phyloP scores from a whole-genome alignment of 768 basidiomycete species.

The Cystofilobasidium ferigula region DNA sequence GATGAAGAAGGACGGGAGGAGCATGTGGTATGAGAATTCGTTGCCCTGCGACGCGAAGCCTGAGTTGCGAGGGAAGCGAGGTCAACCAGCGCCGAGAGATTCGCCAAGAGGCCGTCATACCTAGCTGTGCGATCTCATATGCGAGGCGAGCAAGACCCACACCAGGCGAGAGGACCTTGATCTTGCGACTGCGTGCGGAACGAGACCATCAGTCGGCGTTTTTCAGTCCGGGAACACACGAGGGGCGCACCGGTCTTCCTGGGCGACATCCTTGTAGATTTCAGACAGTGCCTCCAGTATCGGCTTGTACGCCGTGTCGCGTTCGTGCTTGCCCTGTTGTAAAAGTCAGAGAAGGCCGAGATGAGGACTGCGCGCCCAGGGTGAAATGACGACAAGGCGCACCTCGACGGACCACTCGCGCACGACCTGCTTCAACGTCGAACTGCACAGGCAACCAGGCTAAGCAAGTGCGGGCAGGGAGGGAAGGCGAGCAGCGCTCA shows the following conservation, averaged over 20 bases:
- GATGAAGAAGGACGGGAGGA: constrained; percentile 76
- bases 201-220: constrained; percentile 2
- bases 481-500: background rate
- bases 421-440: constrained; percentile 84
- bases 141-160: constrained; percentile 79
- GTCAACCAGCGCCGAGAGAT: no score
- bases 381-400: constrained; percentile 18
- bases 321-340: constrained; percentile 58
- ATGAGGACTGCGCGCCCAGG: background rate
- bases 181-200: constrained; percentile 41
- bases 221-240: background rate
- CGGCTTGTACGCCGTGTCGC: constrained; percentile 67
- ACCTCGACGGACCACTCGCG: constrained; percentile 87
- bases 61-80: constrained; percentile 34
- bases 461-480: background rate
- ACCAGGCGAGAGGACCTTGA: constrained; percentile 77
- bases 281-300: constrained; percentile 62
- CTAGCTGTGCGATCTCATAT: constrained; percentile 72
- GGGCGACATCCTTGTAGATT: constrained; percentile 52
- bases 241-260: constrained; percentile 46
- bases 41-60: constrained; percentile 88
- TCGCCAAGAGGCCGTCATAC: no score
- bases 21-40: constrained; percentile 43
- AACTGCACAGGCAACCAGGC: constrained; percentile 42
- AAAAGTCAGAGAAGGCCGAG: background rate